These are phyloP conservation scores for Cladorrhinum samala DNA, from an alignment of 495 filamentous ascomycete species.

Conservation along the genomic window DNA sequence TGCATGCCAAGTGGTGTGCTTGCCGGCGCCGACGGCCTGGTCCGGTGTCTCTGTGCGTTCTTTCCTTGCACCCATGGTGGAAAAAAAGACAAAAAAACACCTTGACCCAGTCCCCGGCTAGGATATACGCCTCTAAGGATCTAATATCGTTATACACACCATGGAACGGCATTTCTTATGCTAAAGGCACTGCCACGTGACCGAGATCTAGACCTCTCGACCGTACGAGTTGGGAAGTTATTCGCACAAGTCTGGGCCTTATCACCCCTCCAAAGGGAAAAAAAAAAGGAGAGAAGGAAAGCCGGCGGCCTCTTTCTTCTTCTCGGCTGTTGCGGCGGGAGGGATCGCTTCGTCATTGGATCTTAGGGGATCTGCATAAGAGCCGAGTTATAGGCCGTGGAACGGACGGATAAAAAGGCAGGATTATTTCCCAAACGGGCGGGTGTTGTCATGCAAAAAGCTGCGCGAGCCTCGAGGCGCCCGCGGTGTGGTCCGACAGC, in stretches of 20 bases:
- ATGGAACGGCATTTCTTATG: neutral
- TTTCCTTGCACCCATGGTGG: too few species aligned
- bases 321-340: slow-evolving; percentile 13
- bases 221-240: too few species aligned
- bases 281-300: neutral
- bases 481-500: neutral
- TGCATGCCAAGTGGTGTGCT: too few species aligned
- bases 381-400: slow-evolving; percentile 33
- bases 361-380: slow-evolving; percentile 36
- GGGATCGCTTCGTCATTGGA: slow-evolving; percentile 37
- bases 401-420: slow-evolving; percentile 30
- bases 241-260: too few species aligned
- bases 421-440: slow-evolving; percentile 42
- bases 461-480: neutral
- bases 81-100: too few species aligned
- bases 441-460: slow-evolving; percentile 34
- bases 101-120: neutral
- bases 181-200: neutral
- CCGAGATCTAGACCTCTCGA: neutral
- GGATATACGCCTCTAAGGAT: neutral
- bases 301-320: slow-evolving; percentile 4
- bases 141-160: neutral
- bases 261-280: neutral
- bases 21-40: neutral
- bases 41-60: neutral